Evolutionary conservation across 2,329 filamentous ascomycete species (phyloP), one percentile per base, ranked within the genome.

Genomic region (Microascus cirrosus): DNA sequence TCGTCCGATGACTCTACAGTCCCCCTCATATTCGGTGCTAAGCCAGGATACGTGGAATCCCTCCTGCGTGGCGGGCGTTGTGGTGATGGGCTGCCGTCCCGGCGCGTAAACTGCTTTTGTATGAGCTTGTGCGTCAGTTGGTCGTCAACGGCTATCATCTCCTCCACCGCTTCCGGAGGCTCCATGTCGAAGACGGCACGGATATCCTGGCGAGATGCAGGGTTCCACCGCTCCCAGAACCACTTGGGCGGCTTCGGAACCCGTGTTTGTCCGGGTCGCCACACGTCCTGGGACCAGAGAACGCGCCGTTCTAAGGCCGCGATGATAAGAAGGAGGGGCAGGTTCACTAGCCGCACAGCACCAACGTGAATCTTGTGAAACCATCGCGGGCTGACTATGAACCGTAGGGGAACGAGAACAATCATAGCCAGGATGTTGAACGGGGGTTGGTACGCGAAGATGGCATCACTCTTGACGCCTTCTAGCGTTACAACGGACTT

Each of bases 321-420:
- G 60, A 95, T 87, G 60, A 86, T 64, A 3, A 93, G 77, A 1
- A 95, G 76, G 5, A 92, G 74, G 0, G 90, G 90, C 2, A 88
- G 77, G 69, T 94, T 94, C 65, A 92, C 78, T 10, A 84, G 73
- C 42, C 89, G 84, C 24, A 94, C 86, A 11, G 82, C 81, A 59
- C 84, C 82, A 59, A 95, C 89, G 67, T 95, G 91, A 65, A 93
- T 87, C 71, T 93, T 94, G 75, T 95, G 90, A 67, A 94, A 94
- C 89, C 89, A 93, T 52, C 90, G 84, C 0, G 87, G 83, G n/a
- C 83, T 84, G 39, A 90, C 76, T n/a, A 89, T 64, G 64, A 89
- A 89, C 64, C 90, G 91, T 60, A 94, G 78, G 0, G 90, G 90
- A 1, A 93, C 77, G 18, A 94, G 77, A 32, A 91, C 68, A 60